These are phyloP conservation scores for Didymellaceae sp. DNA, from an alignment of 2,329 filamentous ascomycete species.

Conservation along the genomic window DNA sequence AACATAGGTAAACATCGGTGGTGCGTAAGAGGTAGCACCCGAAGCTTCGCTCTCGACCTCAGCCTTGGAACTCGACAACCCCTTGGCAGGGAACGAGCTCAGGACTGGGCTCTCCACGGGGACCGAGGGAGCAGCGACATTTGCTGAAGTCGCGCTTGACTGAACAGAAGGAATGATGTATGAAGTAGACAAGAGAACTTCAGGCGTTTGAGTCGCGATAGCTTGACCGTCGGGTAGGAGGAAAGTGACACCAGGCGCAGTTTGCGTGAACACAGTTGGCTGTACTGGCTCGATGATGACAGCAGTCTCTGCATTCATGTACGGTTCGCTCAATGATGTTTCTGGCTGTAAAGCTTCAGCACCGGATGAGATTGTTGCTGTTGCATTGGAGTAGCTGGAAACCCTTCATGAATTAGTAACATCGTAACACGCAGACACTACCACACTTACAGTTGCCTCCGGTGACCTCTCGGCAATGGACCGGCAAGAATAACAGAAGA, in stretches of 20 bases:
- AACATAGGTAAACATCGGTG: conserved; percentile 35
- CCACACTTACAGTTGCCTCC: conserved; percentile 38
- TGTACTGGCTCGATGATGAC: conserved; percentile 44
- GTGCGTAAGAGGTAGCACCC: conserved; percentile 21
- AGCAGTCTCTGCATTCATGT: conserved; percentile 41
- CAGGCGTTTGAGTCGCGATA: conserved; percentile 36
- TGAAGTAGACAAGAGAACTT: conserved; percentile 40
- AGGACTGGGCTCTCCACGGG: conserved; percentile 14
- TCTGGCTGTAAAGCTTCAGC: conserved; percentile 3
- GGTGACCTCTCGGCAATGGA: conserved; percentile 40
- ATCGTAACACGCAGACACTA: neutral
- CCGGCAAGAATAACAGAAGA: conserved; percentile 38
- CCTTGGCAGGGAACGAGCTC: conserved; percentile 10
- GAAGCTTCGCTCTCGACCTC: conserved; percentile 22
- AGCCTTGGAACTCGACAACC: conserved; percentile 21
- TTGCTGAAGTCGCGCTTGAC: conserved; percentile 19
- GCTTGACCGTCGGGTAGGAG: conserved; percentile 39
- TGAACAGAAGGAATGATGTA: conserved; percentile 36
- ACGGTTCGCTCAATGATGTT: conserved; percentile 14
- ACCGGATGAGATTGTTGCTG: conserved; percentile 16
- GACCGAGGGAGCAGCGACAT: conserved; percentile 6
- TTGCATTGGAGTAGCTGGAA: conserved; percentile 37
- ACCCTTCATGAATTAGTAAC: conserved; percentile 23
- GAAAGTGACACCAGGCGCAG: conserved; percentile 43
- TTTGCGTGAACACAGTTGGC: conserved; percentile 35